A percentile compares a stretch with the other conserved stretches of the same genome.
phyloP scores from a whole-genome alignment of 352 stramenopile genomes.

The Pythium brassicae region DNA sequence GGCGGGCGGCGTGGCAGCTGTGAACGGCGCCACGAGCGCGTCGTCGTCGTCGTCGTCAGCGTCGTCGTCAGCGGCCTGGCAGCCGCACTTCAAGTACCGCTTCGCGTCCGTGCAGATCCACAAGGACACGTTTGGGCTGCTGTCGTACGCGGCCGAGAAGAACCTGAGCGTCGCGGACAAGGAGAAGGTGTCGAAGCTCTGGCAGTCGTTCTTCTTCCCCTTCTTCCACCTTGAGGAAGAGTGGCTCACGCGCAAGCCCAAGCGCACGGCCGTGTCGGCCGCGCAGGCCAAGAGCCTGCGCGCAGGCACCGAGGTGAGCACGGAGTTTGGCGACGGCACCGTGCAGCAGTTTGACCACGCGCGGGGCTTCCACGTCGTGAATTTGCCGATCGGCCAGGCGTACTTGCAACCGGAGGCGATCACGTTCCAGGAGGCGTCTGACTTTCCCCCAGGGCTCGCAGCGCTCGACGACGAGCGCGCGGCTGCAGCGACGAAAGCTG shows the following conservation, averaged over 20 bases:
- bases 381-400: constrained; percentile 55
- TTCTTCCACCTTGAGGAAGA: constrained; percentile 83
- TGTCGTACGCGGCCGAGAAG: constrained; percentile 82
- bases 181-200: constrained; percentile 82
- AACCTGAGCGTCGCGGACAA: constrained; percentile 77
- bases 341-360: constrained; percentile 70
- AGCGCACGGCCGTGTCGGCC: constrained; percentile 53
- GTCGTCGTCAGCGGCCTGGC: constrained; percentile 21
- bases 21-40: constrained; percentile 5
- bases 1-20: constrained; percentile 1
- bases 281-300: constrained; percentile 66
- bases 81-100: constrained; percentile 72
- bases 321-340: constrained; percentile 79
- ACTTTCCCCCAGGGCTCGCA: constrained; percentile 67
- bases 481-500: constrained; percentile 29
- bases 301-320: constrained; percentile 69
- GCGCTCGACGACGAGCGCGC: constrained; percentile 58
- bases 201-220: constrained; percentile 81
- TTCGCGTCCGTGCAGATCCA: constrained; percentile 77
- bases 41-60: no score
- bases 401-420: constrained; percentile 75
- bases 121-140: constrained; percentile 76
- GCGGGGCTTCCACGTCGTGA: constrained; percentile 61
- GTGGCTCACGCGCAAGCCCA: constrained; percentile 77
- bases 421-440: constrained; percentile 68